phyloP scores from a whole-genome alignment of 177 flowering plant species.

The Vitis hybrid region DNA sequence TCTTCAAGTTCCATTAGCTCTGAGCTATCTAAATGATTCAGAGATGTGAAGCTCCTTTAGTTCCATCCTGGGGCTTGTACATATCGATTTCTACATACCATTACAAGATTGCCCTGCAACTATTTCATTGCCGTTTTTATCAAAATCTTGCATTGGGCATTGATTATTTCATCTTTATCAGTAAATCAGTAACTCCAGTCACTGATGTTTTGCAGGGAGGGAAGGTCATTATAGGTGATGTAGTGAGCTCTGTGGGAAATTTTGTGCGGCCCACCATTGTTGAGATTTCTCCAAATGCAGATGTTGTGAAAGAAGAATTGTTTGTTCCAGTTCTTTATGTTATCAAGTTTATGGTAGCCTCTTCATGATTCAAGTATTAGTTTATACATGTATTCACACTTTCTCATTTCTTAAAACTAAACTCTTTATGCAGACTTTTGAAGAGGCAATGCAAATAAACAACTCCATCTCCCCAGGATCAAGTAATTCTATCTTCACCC shows the following conservation, averaged over 20 bases:
- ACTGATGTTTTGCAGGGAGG: slow-evolving; percentile 65
- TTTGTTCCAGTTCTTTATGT: slow-evolving; percentile 95
- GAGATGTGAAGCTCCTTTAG: no score
- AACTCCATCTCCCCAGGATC: slow-evolving; percentile 97
- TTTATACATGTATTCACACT: background rate
- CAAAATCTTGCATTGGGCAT: background rate
- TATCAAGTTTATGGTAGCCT: slow-evolving; percentile 76
- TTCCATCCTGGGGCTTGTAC: no score
- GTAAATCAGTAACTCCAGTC: background rate
- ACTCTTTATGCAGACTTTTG: slow-evolving; percentile 51
- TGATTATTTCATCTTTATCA: background rate
- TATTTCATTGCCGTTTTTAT: no score
- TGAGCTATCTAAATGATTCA: no score
- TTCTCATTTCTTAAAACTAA: background rate
- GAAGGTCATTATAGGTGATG: slow-evolving; percentile 78
- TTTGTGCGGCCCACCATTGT: slow-evolving; percentile 94
- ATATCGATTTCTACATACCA: no score
- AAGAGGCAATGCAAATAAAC: slow-evolving; percentile 88
- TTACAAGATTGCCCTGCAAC: no score
- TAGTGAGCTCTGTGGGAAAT: slow-evolving; percentile 75
- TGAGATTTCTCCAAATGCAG: slow-evolving; percentile 77
- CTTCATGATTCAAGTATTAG: background rate
- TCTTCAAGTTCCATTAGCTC: no score
- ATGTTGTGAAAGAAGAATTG: slow-evolving; percentile 87
- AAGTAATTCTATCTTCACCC: slow-evolving; percentile 93